A percentile compares a stretch with the other conserved stretches of the same genome.
These are phyloP conservation scores for Coemansia sp. DNA, from an alignment of 192 early-diverging fungal genomes.

Conservation along the genomic window DNA sequence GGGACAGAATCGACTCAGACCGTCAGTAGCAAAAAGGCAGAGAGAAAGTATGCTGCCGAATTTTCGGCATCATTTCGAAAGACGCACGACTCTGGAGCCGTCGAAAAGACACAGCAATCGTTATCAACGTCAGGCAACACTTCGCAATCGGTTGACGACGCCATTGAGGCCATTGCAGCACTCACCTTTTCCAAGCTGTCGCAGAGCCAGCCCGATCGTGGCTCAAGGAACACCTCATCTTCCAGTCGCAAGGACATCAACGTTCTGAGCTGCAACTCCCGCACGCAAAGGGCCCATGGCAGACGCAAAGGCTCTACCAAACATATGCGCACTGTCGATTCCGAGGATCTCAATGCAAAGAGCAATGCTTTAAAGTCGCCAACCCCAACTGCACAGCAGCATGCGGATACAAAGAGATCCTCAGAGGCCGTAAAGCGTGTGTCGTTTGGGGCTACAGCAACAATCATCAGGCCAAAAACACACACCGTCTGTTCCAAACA, in stretches of 20 bases:
- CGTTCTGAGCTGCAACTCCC: conserved; percentile 19
- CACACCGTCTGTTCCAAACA: not conserved
- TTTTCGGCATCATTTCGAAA: not conserved
- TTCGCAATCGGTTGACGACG: not conserved
- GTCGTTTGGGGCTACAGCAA: not conserved
- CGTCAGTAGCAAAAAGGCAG: not conserved
- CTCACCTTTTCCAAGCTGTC: not conserved
- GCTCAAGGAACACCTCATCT: not conserved
- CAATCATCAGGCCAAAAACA: not conserved
- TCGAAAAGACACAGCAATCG: not conserved
- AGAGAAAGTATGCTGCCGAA: not conserved
- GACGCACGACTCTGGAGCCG: not conserved
- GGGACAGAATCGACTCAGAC: not conserved
- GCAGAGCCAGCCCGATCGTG: not conserved
- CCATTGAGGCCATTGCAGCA: conserved; percentile 9
- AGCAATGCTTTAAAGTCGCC: not conserved
- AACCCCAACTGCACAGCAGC: not conserved
- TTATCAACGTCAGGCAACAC: not conserved
- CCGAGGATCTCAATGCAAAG: not conserved
- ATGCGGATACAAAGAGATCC: not conserved
- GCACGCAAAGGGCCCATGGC: not conserved
- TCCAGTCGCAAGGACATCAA: conserved; percentile 19
- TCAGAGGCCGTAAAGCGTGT: not conserved
- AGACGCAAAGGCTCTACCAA: not conserved
- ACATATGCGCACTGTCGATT: not conserved